Base-by-base conservation (phyloP, 352 stramenopile species). In the Pythium angustatum region DNA sequence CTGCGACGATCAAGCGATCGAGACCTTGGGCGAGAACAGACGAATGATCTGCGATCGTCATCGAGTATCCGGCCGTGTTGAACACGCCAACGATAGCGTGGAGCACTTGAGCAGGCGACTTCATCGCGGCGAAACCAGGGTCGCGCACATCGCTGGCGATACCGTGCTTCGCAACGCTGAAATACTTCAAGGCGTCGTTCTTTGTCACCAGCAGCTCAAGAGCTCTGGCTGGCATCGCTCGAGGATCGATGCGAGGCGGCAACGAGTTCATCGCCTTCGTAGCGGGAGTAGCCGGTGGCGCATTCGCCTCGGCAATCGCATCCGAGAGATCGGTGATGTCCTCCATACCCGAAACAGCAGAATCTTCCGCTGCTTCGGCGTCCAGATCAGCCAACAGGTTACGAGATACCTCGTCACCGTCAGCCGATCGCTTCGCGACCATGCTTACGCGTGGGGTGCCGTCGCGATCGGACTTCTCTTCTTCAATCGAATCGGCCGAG, bases 11-110 rank as follows among this genome's bases (percentile, higher is more conserved):
- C 6, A 53, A 21, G n/a, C 47, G 44, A 0, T 3, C 6, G 8
- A 53, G 15, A 9, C 24, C 30, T 15, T 2, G 14, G 2, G 1
- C 10, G 33, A 57, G 22, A 7, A 64, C 34, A 15, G 28, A 12
- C 2, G 2, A 3, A 2, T 50, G 27, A 36, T 64, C 34, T 3
- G 2, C 2, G 30, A 64, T 50, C 15, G 26, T 4, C 44, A 64
- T 47, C 3, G 6, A 27, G 47, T 57, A 64, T 9, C 57, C 57
- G 8, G 44, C 61, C 0, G 31, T 56, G 57, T 64, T 64, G 57
- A 64, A 64, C 5, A 64, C 24, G 1, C 45, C 30, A 22, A 64
- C 24, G 34, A 64, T 57, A 4, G n/a, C 57, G 14, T 36, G 3
- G 7, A 64, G 31, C 15, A 57, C 45, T 22, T 49, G 30, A 3